Evolutionary conservation across 768 basidiomycete species (phyloP).

Genomic region (Naganishia onofrii): DNA sequence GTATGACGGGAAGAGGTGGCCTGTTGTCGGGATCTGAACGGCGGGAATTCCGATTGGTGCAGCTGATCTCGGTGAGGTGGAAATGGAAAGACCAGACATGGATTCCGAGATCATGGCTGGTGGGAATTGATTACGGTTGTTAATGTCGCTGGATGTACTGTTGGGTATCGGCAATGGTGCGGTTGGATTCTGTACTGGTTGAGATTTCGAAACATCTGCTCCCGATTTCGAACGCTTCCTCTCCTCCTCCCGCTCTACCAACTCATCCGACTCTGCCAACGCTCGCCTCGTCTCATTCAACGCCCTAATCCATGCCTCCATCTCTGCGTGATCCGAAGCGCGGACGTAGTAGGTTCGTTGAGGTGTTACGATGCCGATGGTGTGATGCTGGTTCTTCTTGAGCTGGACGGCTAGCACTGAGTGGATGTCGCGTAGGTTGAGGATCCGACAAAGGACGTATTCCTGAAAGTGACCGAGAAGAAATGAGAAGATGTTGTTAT

Average conservation of each 20-base stretch:
- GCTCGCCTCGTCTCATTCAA: slow-evolving; percentile 73
- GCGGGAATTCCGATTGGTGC: not conserved
- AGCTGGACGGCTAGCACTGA: slow-evolving; percentile 80
- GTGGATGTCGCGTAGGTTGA: slow-evolving; percentile 83
- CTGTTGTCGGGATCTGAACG: not conserved
- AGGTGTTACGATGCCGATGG: slow-evolving; percentile 88
- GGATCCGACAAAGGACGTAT: slow-evolving; percentile 82
- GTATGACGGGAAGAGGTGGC: not conserved
- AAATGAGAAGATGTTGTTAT: slow-evolving; percentile 11
- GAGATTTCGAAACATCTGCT: not conserved
- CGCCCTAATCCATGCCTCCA: slow-evolving; percentile 75
- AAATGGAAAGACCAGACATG: slow-evolving; percentile 4
- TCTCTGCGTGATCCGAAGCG: slow-evolving; percentile 68
- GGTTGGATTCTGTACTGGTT: not conserved
- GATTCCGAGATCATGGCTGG: slow-evolving; percentile 1
- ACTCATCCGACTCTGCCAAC: slow-evolving; percentile 55
- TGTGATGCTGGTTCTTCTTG: slow-evolving; percentile 75
- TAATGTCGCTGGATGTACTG: too few species aligned
- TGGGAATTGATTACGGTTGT: not conserved
- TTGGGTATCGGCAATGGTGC: not conserved
- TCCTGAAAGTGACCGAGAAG: slow-evolving; percentile 55
- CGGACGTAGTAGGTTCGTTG: slow-evolving; percentile 87
- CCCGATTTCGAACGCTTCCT: slow-evolving; percentile 5
- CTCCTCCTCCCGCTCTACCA: slow-evolving; percentile 32
- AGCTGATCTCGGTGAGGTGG: not conserved